Percentiles rank a stretch among this genome's conserved stretches.
phyloP scores from a whole-genome alignment of 805 yeast genomes.

The Wickerhamomyces canadensis region DNA sequence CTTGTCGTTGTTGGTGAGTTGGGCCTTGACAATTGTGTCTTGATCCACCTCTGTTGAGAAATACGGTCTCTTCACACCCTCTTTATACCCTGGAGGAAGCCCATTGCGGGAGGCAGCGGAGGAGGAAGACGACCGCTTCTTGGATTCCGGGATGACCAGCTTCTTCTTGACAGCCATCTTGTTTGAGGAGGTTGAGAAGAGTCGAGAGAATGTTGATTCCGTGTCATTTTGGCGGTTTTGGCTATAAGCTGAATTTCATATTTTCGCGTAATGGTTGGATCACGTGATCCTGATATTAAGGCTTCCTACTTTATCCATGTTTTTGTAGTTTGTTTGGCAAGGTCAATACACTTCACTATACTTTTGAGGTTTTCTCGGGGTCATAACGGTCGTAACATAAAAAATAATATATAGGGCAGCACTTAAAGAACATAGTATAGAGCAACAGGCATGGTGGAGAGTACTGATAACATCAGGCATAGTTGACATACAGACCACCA shows the following conservation, averaged over 20 bases:
- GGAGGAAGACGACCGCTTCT: background rate
- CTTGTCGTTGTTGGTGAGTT: slow-evolving; percentile 15
- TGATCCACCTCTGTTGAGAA: slow-evolving; percentile 22
- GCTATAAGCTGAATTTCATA: no score
- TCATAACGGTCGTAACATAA: slow-evolving; percentile 1
- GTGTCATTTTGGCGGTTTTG: background rate
- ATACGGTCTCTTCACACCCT: slow-evolving; percentile 29
- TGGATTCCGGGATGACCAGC: background rate
- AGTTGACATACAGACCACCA: slow-evolving; percentile 66
- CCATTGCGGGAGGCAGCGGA: background rate
- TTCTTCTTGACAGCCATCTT: slow-evolving; percentile 12
- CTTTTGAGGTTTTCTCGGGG: background rate
- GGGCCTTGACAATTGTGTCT: slow-evolving; percentile 11
- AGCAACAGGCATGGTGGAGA: no score
- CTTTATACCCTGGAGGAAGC: slow-evolving; percentile 26
- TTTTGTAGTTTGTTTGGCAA: no score
- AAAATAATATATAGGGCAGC: no score
- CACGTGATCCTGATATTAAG: no score
- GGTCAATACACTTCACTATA: no score
- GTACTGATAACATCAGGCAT: no score
- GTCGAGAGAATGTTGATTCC: background rate
- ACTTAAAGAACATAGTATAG: no score
- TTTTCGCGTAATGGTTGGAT: no score
- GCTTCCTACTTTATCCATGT: no score
- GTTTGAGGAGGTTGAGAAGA: background rate